These are phyloP conservation scores for Telopea speciosissima DNA, from an alignment of 177 flowering plant genomes.

Conservation along the genomic window DNA sequence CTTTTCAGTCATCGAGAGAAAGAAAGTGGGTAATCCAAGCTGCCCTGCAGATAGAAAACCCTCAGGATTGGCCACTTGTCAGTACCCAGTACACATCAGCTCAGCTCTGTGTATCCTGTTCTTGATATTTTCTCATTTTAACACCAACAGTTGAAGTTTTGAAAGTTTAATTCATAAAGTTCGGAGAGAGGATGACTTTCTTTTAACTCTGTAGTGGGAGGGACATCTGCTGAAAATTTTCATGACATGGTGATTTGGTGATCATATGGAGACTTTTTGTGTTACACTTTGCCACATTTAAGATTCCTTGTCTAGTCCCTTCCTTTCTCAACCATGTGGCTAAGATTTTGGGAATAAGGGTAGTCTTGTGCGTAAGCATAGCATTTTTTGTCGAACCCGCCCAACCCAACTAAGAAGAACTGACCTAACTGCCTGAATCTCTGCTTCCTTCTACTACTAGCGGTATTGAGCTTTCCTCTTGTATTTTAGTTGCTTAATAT, in stretches of 20 bases:
- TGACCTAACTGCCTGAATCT: background rate
- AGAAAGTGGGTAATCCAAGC: background rate
- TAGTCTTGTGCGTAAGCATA: slow-evolving; percentile 12
- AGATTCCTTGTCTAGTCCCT: background rate
- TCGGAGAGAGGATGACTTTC: background rate
- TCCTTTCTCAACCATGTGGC: background rate
- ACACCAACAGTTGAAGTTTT: background rate
- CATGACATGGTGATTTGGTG: background rate
- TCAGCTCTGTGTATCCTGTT: background rate
- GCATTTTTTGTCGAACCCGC: slow-evolving; percentile 10
- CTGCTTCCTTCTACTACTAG: background rate
- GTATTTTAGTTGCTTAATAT: too few relatives aligned
- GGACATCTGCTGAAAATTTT: background rate
- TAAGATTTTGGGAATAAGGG: slow-evolving; percentile 6
- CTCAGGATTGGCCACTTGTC: background rate
- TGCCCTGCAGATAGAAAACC: background rate
- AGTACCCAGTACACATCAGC: too few relatives aligned
- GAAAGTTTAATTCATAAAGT: too few relatives aligned
- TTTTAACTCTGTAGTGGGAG: background rate
- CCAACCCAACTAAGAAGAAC: slow-evolving; percentile 14
- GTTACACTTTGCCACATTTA: background rate
- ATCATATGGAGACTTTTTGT: background rate
- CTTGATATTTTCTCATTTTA: background rate
- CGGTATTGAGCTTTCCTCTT: too few relatives aligned
- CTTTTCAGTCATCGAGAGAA: background rate